Base-by-base conservation (phyloP, 2,329 filamentous ascomycete genomes). In the Microascus cirrosus region DNA sequence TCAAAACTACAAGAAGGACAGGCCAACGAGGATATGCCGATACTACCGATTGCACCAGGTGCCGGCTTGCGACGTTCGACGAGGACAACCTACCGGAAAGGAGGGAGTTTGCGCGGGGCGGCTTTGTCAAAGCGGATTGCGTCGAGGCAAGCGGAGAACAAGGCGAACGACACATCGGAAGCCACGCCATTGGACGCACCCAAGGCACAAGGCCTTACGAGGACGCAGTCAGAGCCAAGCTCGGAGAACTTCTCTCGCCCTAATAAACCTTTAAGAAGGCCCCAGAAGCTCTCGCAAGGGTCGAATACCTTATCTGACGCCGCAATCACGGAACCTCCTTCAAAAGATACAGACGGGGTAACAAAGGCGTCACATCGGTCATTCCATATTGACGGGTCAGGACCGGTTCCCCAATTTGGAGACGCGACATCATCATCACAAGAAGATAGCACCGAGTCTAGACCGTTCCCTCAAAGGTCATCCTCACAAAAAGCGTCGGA, bases 31-130 rank as follows among this genome's bases (percentile, higher is more conserved):
- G 93, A 97, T 67, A 86, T 88, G 74, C 91, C 92, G 7, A 96
- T 97, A 62, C 74, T 97, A 50, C 89, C 91, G 1, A 82, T 87
- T 59, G 84, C 87, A 22, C 84, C 85, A 1, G 90, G 90, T 3
- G 84, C 87, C 70, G 89, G 90, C 35, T 74, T 99, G 54, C 87
- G 94, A 64, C 83, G 94, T 61, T 96, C 94, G 13, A 99, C 91
- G 22, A 83, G 90, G 58, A 99, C 94, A 5, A 93, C 89, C 28
- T 97, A 97, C 70, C 80, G 92, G 65, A 90, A 84, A 65, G 79
- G 89, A 59, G 92, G 92, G 36, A 96, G 92, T 73, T 71, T 96
- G 61, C 86, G 88, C 55, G 87, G 89, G 25, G 77, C 84, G 3
- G 84, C 87, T 0, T 87, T 90, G 63, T 87, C 89, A 1, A 90